Evolutionary conservation across 1,284 basidiomycete genomes (phyloP), one percentile per base, ranked within the genome.

Genomic region (Fomitiporia mediterranea): DNA sequence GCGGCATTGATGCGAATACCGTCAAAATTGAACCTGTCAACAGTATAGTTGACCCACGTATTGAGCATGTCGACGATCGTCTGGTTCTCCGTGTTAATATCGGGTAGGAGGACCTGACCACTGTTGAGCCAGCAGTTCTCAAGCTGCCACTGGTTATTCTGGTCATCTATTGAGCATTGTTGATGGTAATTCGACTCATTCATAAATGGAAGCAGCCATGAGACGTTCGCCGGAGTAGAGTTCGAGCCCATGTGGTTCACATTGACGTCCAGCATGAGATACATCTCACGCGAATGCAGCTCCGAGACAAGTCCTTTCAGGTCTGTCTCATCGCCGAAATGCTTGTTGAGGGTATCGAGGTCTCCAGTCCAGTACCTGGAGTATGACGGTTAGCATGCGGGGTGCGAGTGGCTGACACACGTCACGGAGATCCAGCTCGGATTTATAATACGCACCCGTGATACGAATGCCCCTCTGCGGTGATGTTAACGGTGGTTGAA

Each of bases 211-310:
- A 50, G 56, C 52, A 19, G 64, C 60, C 6, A 57, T 42, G 9
- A 68, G 61, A 59, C 60, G 44, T 56, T 51, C 17, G 60, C 53
- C 27, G 55, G 57, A 11, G 68, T 65, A 27, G 11, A 68, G 27
- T 66, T 65, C 0, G 70, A 62, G 3, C 74, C 74, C 53, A 77
- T 67, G 58, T 78, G 74, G 56, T 77, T 78, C 19, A 72, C 70
- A 34, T 74, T 73, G 27, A 76, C 71, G 57, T 76, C 74, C 1
- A 78, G 71, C 74, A 78, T 77, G 44, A 78, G 64, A 57, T 71
- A 74, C 74, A 78, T 78, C 32, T 69, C 72, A 21, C 72, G 62
- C 7, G 61, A 58, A 51, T 78, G 75, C 15, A 77, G 60, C 5
- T 73, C 74, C 7, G 62, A 57, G 1, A 70, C 68, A 3, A 78